Percentiles rank a stretch among this genome's conserved stretches.
phyloP scores from a whole-genome alignment of 352 stramenopile genomes.

The Phytophthora citricola region DNA sequence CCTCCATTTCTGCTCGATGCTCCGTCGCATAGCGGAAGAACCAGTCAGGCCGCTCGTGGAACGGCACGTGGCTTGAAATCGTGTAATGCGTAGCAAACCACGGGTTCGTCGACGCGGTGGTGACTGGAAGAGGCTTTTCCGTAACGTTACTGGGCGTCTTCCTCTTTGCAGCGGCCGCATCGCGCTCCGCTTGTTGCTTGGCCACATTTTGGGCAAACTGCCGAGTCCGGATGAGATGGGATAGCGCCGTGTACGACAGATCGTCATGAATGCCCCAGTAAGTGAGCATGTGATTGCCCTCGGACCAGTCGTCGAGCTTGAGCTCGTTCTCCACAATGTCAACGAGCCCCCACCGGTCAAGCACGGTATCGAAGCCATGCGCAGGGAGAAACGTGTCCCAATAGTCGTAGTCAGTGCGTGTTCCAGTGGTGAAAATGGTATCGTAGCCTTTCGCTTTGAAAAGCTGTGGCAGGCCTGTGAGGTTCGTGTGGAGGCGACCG shows the following conservation, averaged over 20 bases:
- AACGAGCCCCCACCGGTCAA: slow-evolving; percentile 46
- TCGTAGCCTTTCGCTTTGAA: slow-evolving; percentile 68
- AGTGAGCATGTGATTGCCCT: slow-evolving; percentile 62
- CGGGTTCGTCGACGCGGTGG: slow-evolving; percentile 37
- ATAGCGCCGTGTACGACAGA: slow-evolving; percentile 64
- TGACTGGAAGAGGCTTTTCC: slow-evolving; percentile 18
- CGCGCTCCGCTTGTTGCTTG: slow-evolving; percentile 30
- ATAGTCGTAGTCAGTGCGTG: slow-evolving; percentile 61
- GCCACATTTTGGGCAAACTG: slow-evolving; percentile 33
- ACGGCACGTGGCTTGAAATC: slow-evolving; percentile 77
- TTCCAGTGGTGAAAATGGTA: slow-evolving; percentile 67
- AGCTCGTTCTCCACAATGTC: slow-evolving; percentile 60
- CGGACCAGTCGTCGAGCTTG: slow-evolving; percentile 54
- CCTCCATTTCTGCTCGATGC: slow-evolving; percentile 38
- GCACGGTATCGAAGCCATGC: slow-evolving; percentile 65
- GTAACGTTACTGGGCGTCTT: slow-evolving; percentile 12
- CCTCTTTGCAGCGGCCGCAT: slow-evolving; percentile 17
- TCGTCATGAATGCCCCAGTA: slow-evolving; percentile 82
- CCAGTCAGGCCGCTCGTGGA: slow-evolving; percentile 67
- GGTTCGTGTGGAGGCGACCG: slow-evolving; percentile 39
- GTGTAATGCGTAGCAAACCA: slow-evolving; percentile 77
- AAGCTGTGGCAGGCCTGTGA: slow-evolving; percentile 64
- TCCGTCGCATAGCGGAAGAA: slow-evolving; percentile 48
- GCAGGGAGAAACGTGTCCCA: slow-evolving; percentile 65
- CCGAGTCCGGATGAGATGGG: slow-evolving; percentile 47